Conservation (phyloP, 768 basidiomycete species). For the Mrakia blollopis region DNA sequence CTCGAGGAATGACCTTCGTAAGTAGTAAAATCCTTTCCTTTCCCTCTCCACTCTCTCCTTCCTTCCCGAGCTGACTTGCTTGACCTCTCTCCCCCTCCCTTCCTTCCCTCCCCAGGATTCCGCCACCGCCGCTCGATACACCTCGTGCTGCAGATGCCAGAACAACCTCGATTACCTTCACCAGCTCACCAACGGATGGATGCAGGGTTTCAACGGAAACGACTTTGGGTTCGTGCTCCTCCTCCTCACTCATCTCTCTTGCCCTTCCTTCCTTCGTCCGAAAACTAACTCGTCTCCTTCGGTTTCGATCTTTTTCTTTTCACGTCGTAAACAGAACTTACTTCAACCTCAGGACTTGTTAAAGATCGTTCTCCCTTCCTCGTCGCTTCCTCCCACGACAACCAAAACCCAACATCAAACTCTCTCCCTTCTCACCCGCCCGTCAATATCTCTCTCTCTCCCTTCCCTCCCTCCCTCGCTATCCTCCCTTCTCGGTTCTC, state of each 20-base stretch:
- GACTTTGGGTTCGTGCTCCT: constrained; percentile 4
- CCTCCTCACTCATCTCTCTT: neutral
- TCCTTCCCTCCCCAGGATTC: neutral
- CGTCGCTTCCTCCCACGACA: neutral
- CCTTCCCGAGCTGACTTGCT: neutral
- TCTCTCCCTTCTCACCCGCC: neutral
- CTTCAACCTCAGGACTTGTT: constrained; percentile 10
- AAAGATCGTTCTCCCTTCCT: neutral
- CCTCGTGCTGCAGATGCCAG: constrained; percentile 32
- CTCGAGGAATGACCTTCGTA: constrained; percentile 38
- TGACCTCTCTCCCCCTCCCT: neutral
- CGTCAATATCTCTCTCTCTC: neutral
- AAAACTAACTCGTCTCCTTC: neutral
- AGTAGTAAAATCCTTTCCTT: no score
- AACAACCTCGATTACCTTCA: constrained; percentile 76
- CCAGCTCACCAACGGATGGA: constrained; percentile 56
- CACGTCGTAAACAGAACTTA: constrained; percentile 4
- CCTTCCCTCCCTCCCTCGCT: neutral
- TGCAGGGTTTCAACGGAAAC: constrained; percentile 23
- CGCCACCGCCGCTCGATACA: constrained; percentile 25
- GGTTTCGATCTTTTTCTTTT: neutral
- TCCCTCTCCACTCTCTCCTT: no score
- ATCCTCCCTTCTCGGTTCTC: neutral
- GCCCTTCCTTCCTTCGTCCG: no score
- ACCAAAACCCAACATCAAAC: no score